Base-by-base conservation (phyloP, 2,329 filamentous ascomycete species). In the Uncinocarpus reesii region DNA sequence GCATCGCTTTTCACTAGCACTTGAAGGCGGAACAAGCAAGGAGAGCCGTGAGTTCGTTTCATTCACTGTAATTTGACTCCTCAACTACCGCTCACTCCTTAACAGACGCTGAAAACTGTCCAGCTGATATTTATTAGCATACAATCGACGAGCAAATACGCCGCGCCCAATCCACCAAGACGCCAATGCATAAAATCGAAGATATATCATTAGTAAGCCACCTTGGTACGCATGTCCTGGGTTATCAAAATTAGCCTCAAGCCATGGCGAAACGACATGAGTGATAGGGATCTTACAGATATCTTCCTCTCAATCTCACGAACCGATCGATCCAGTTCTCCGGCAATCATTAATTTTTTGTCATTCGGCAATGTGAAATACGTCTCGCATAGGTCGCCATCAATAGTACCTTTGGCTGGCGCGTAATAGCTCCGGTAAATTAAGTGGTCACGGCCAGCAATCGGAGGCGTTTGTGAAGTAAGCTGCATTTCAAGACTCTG, bases 281-380 rank as follows among this genome's bases (percentile, higher is more conserved):
- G 29, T n/a, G 21, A 32, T 20, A 20, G 8, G 35, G 24, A 35
- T 67, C 72, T 64, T 66, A 77, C 74, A 56, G 85, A 88, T 61
- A 98, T 90, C 71, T 95, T 95, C 60, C 92, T 81, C 74, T 98
- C 93, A 61, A 98, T 92, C 68, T 96, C 86, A 58, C 87, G 73
- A 48, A 95, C 81, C 35, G 86, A 90, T 50, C 92, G 81, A 67
- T 96, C 92, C 57, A 96, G 68, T 67, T 96, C 90, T 43, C 78
- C 88, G 1, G 90, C 90, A 71, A 98, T 94, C 79, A 89, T 88
- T 67, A 87, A 81, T 74, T 95, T 95, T 73, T 86, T 89, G 60
- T 95, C 90, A 57, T 82, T 84, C 21, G 84, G 77, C 52, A 98
- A 73, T 51, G 92, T 70, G 50, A 87, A 79, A 67, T 87, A 98